Percentiles rank a stretch among this genome's conserved stretches.
Evolutionary conservation across 306 rosid species (phyloP).

Genomic region (Boehmeria nivea): DNA sequence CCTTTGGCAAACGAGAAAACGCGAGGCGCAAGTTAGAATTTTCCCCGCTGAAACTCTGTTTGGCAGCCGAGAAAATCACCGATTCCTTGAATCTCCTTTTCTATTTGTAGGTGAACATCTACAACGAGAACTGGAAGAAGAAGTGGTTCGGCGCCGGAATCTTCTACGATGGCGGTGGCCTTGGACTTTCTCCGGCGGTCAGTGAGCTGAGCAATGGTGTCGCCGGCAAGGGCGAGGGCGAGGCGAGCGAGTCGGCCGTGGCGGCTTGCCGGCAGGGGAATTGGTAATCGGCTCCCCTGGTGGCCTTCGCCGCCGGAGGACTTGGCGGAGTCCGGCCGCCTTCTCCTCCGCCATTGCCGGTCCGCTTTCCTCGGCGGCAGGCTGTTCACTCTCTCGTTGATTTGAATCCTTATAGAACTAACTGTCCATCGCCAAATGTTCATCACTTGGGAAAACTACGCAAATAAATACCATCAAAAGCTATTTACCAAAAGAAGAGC

Average conservation of each 20-base stretch:
- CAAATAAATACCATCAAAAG: no score
- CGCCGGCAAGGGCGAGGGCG: conserved; percentile 47
- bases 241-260: conserved; percentile 66
- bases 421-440: no score
- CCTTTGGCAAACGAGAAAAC: no score
- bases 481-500: no score
- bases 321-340: conserved; percentile 32
- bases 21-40: no score
- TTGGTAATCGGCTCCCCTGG: conserved; percentile 39
- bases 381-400: no score
- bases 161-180: conserved; percentile 36
- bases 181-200: conserved; percentile 28
- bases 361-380: conserved; percentile 25
- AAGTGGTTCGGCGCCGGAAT: conserved; percentile 92
- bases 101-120: conserved; percentile 67
- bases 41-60: no score
- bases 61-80: background rate
- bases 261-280: conserved; percentile 75
- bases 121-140: conserved; percentile 68
- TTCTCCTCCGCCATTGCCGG: conserved; percentile 26
- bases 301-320: conserved; percentile 35
- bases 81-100: background rate
- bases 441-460: no score
- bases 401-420: no score
- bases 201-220: conserved; percentile 49